Evolutionary conservation across 805 yeast genomes (phyloP), one percentile per base, ranked within the genome.

Genomic region (Yamadazyma sp.): DNA sequence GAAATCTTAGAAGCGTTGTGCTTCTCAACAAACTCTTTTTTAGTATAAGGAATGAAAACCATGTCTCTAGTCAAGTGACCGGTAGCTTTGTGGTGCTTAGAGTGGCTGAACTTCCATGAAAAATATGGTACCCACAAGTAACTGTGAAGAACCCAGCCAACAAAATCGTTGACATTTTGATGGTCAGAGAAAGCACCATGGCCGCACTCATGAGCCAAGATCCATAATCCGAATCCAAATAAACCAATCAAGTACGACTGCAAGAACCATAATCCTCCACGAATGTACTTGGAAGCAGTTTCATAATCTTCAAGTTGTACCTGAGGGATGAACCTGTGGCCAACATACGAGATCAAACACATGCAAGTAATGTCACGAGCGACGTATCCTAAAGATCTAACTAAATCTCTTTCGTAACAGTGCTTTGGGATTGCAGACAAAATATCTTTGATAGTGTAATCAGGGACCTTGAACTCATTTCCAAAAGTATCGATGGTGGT

Each of bases 171-270:
- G 36, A 78, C 66, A 50, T 55, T 55, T 41, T 62, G 67, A 50
- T 74, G 74, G 48, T 77, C 80, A 25, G 78, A 70, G 53, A 78
- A 78, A 13, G 82, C 82, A 36, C 71, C 73, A 54, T 78, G 84
- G 28, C 83, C 82, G 64, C 83, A 78, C 59, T 77, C 82, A 54
- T 77, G 82, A 32, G 80, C 81, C 54, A 78, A 57, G 44, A 78
- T 74, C 83, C 82, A 78, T 35, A 77, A 55, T 29, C 84, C 83
- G 40, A 75, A 33, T 6, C 38, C 42, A 24, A 34, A 34, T 19
- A 38, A 38, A 12, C 42, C 38, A 70, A 28, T 38, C 35, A 41
- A 25, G 34, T 31, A 29, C 13, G 35, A 37, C 26, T 32, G 40
- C 19, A 45, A 32, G 20, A 41, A 34, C 41, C 30, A 40, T 42